Conservation (phyloP, 371 early-diverging fungal genomes). For the Actinomucor elegans region DNA sequence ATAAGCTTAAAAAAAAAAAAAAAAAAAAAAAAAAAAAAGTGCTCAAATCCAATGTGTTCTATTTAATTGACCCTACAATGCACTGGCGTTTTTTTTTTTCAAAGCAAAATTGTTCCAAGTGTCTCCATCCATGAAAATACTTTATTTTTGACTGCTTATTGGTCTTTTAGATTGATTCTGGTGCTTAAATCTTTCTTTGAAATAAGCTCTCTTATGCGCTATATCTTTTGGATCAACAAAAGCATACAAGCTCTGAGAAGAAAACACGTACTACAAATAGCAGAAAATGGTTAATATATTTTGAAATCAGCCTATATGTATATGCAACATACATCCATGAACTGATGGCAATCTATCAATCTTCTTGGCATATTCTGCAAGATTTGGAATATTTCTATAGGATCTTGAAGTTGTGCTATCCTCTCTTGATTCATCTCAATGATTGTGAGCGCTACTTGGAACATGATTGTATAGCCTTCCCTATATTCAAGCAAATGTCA, state of each 20-base stretch:
- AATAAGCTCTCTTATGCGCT: neutral
- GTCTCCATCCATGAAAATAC: too few relatives aligned
- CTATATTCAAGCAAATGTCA: neutral
- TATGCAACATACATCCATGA: conserved; percentile 56
- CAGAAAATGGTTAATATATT: neutral
- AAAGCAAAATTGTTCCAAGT: too few relatives aligned
- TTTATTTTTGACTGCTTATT: too few relatives aligned
- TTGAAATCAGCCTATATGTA: neutral
- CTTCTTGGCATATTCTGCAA: conserved; percentile 66
- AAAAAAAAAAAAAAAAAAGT: neutral
- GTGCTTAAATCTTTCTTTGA: neutral
- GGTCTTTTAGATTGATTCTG: too few relatives aligned
- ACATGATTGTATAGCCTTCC: conserved; percentile 79
- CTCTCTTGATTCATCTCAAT: conserved; percentile 69
- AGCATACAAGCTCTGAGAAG: neutral
- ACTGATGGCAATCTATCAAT: conserved; percentile 68
- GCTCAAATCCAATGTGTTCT: too few relatives aligned
- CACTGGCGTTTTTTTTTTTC: too few relatives aligned
- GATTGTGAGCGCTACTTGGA: conserved; percentile 76
- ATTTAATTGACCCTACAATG: too few relatives aligned
- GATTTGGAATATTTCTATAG: conserved; percentile 65
- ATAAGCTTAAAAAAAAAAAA: neutral
- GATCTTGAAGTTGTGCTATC: conserved; percentile 61
- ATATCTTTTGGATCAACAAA: neutral
- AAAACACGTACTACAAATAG: neutral